Evolutionary conservation across 805 yeast species (phyloP).

Genomic region (Saccharomycopsis amapae): DNA sequence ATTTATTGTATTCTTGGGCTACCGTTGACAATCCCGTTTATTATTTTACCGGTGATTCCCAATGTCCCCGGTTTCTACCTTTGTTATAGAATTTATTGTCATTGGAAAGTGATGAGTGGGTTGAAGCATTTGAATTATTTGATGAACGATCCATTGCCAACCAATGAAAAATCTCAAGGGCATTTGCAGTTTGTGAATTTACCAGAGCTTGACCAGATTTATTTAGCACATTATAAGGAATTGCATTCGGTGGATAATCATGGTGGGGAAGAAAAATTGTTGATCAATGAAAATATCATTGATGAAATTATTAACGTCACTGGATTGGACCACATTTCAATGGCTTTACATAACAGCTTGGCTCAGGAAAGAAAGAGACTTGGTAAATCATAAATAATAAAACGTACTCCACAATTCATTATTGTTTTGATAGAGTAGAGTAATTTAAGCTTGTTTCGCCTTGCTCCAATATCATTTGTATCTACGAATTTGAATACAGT

Average conservation of each 20-base stretch:
- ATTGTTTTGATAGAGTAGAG: no score
- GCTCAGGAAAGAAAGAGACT: conserved; percentile 32
- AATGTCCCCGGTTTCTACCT: conserved; percentile 42
- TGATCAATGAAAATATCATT: conserved; percentile 10
- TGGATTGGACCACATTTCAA: conserved; percentile 29
- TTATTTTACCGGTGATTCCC: conserved; percentile 38
- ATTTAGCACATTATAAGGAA: conserved; percentile 1
- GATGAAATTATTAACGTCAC: conserved; percentile 8
- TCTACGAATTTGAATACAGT: no score
- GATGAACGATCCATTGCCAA: conserved; percentile 24
- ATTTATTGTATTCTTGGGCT: conserved; percentile 34
- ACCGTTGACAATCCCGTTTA: conserved; percentile 38
- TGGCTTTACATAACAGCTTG: conserved; percentile 33
- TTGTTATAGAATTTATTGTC: conserved; percentile 40
- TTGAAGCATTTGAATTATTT: conserved; percentile 37
- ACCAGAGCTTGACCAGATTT: conserved; percentile 2
- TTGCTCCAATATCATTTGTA: no score
- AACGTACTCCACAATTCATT: no score
- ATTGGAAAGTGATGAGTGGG: conserved; percentile 36
- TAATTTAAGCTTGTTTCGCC: no score
- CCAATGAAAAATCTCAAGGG: neutral
- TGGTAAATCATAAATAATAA: neutral
- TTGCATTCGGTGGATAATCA: neutral
- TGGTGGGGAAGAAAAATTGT: neutral
- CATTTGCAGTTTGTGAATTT: conserved; percentile 7